Base-by-base conservation (phyloP, 768 basidiomycete genomes). In the Leccinellum luteum region DNA sequence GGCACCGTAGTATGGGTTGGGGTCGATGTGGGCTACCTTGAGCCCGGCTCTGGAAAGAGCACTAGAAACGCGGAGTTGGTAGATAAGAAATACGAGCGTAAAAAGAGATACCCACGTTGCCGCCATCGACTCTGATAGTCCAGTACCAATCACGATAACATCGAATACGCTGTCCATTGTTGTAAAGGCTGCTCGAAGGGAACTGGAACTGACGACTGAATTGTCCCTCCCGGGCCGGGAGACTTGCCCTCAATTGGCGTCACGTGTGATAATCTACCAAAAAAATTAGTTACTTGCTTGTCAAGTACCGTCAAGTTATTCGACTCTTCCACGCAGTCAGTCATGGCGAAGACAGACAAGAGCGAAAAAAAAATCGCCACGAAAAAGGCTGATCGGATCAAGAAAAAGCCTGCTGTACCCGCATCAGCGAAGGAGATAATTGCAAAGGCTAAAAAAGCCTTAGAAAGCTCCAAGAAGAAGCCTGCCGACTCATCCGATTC, bases 21-120 rank as follows among this genome's bases (percentile, higher is more conserved):
- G 73, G 70, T 98, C 96, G 60, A 98, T 74, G 63, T 98, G 96
- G 0, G 90, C 91, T 27, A 98, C 86, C 59, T 83, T 89, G 73
- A 89, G 86, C 45, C 94, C 93, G 50, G 90, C 85, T 73, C 93
- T 94, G 1, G 95, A 85, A 45, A 98, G 82, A 0, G 95, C 87
- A 43, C 95, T 98, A 73, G 23, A 49, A 41, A 28, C 19, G 38
- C n/a, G 41, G 58, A 13, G 25, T 45, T 50, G 25, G 19, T 19
- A 54, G 25, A 9, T 8, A 54, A 54, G 27, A 28, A n/a, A 51
- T 49, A 52, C 51, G 48, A 49, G 52, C 3, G 15, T 17, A 0
- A 1, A 13, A 31, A 21, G 14, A 28, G 9, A 9, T 2, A 74
- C 92, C 83, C 75, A 96, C 93, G 94, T 92, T 62, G 94, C 92